A percentile compares a stretch with the other conserved stretches of the same genome.
Evolutionary conservation across 2,329 filamentous ascomycete genomes (phyloP).

Genomic region (Neonectria sp.): DNA sequence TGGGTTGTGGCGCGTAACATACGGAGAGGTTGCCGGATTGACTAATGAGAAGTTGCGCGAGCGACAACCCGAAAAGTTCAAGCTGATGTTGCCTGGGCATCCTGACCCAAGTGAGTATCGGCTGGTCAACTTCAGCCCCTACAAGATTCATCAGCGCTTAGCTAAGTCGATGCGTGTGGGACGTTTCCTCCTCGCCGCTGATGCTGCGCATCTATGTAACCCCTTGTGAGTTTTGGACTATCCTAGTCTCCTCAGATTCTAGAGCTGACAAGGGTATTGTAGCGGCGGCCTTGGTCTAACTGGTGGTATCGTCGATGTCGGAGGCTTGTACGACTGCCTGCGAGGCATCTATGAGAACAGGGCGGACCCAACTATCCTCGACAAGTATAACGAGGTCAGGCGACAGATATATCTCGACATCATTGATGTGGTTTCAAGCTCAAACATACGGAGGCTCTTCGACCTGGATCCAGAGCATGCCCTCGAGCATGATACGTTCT

Average conservation of each 20-base stretch:
- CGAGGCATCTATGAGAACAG: conserved; percentile 17
- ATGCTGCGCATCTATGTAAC: conserved; percentile 72
- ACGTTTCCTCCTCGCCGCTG: conserved; percentile 70
- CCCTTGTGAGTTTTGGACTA: conserved; percentile 49
- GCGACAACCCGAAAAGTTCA: conserved; percentile 69
- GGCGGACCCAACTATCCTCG: conserved; percentile 28
- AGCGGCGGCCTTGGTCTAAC: conserved; percentile 74
- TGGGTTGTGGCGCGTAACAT: conserved; percentile 75
- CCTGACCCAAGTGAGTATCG: conserved; percentile 58
- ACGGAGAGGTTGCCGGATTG: conserved; percentile 70
- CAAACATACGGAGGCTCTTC: conserved; percentile 24
- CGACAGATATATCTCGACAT: conserved; percentile 28
- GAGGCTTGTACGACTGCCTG: conserved; percentile 73
- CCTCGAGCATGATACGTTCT: conserved; percentile 26
- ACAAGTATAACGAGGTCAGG: conserved; percentile 24
- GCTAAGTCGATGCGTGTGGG: conserved; percentile 71
- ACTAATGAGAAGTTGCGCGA: conserved; percentile 66
- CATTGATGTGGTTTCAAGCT: conserved; percentile 23
- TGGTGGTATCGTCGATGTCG: conserved; percentile 75
- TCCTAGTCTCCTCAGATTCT: not conserved
- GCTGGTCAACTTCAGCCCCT: conserved; percentile 70
- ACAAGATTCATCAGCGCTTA: conserved; percentile 74
- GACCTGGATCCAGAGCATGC: conserved; percentile 14
- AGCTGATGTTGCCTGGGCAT: conserved; percentile 43
- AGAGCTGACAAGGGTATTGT: not conserved